A percentile compares a stretch with the other conserved stretches of the same genome.
These are phyloP conservation scores for Chlorella sorokiniana DNA, from an alignment of 139 green algal species.

Conservation along the genomic window DNA sequence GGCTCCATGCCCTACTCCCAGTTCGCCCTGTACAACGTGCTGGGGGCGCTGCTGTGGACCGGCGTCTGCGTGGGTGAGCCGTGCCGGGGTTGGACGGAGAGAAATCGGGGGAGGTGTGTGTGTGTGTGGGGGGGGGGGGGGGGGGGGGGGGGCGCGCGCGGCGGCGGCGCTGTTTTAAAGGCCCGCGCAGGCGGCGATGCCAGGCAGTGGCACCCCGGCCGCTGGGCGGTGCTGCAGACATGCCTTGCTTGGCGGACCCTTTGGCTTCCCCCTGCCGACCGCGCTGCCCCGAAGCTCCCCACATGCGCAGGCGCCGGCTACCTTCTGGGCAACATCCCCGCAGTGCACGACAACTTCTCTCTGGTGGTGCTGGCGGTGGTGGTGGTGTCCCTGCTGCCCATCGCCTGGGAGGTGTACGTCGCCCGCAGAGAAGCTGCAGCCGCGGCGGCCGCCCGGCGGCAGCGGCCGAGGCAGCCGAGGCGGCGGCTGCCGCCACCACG, in stretches of 20 bases:
- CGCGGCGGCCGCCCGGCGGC: not conserved
- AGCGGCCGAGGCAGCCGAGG: not conserved
- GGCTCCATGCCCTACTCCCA: constrained; percentile 75
- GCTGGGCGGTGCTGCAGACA: not conserved
- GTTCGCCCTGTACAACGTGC: constrained; percentile 88
- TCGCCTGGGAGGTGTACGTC: constrained; percentile 69
- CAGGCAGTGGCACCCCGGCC: not conserved
- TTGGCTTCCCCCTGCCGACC: not conserved
- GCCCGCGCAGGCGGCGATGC: no score
- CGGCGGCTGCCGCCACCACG: not conserved
- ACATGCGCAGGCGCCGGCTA: constrained; percentile 59
- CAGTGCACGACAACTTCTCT: constrained; percentile 92
- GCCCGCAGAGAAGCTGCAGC: constrained; percentile 19
- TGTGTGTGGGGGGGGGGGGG: no score
- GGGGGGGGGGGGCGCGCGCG: no score
- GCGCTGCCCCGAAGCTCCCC: not conserved
- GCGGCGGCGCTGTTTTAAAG: no score
- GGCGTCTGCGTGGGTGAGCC: constrained; percentile 68
- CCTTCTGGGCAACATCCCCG: constrained; percentile 90
- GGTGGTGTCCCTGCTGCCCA: constrained; percentile 75
- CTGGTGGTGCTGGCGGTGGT: constrained; percentile 89
- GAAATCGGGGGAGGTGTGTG: no score
- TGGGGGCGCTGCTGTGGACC: constrained; percentile 84
- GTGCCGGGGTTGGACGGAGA: not conserved
- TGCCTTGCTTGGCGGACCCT: not conserved